Percentiles rank a stretch among this genome's conserved stretches.
These are phyloP conservation scores for Volvariella volvacea DNA, from an alignment of 1,284 basidiomycete species.

Conservation along the genomic window DNA sequence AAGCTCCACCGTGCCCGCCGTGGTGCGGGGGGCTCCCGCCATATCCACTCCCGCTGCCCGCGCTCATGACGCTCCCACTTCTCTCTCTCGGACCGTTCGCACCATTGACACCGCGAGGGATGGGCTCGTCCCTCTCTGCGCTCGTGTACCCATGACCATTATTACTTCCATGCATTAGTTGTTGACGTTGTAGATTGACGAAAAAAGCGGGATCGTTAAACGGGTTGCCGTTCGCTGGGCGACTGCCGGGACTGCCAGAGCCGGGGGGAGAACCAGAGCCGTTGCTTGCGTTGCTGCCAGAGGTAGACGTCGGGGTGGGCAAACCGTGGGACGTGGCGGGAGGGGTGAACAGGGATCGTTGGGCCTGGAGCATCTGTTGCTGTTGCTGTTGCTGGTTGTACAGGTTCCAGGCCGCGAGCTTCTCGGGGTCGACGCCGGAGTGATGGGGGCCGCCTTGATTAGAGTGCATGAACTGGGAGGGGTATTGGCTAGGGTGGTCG, in stretches of 20 bases:
- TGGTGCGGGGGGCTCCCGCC: slow-evolving; percentile 4
- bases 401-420: slow-evolving; percentile 15
- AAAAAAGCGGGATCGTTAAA: slow-evolving; percentile 11
- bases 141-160: slow-evolving; percentile 1
- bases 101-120: slow-evolving; percentile 7
- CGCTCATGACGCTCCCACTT: slow-evolving; percentile 11
- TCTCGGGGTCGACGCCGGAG: slow-evolving; percentile 10
- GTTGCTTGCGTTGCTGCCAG: slow-evolving; percentile 10
- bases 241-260: slow-evolving; percentile 6
- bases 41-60: slow-evolving; percentile 10
- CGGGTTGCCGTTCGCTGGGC: slow-evolving; percentile 2
- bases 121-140: slow-evolving; percentile 12
- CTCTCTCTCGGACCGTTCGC: slow-evolving; percentile 7
- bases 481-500: slow-evolving; percentile 6
- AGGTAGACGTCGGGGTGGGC: slow-evolving; percentile 13
- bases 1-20: background rate
- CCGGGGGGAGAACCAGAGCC: slow-evolving; percentile 3
- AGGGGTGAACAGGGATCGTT: slow-evolving; percentile 25
- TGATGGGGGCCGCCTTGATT: slow-evolving; percentile 6
- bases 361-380: slow-evolving; percentile 19
- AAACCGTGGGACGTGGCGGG: slow-evolving; percentile 24
- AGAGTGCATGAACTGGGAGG: slow-evolving; percentile 3
- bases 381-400: slow-evolving; percentile 12
- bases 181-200: slow-evolving; percentile 10
- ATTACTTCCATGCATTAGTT: slow-evolving; percentile 7